Evolutionary conservation across 2,329 filamentous ascomycete species (phyloP), one percentile per base, ranked within the genome.

Genomic region (Raffaelea deltoideospora): DNA sequence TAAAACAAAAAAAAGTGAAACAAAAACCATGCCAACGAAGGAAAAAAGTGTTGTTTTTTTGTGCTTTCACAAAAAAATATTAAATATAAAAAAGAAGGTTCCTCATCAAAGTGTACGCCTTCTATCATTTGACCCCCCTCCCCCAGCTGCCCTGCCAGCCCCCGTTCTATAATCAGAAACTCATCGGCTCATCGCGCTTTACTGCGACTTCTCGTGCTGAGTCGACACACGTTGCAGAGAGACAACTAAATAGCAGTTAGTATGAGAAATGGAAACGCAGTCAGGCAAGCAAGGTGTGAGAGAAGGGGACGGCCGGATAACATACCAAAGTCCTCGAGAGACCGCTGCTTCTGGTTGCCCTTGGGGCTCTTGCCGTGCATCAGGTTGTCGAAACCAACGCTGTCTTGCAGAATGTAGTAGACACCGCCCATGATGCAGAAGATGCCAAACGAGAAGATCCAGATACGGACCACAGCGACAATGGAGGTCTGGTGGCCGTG

Each of bases 281-380:
- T 29, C 8, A 3, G 10, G 4, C 1, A 21, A 22, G 5, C 8
- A 43, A 17, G 37, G 21, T 10, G 27, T 28, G 35, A 23, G 31
- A 18, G 21, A 13, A 17, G 20, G n/a, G n/a, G n/a, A n/a, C n/a
- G n/a, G n/a, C n/a, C n/a, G n/a, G 26, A 41, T 43, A 47, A 69
- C 77, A 72, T 76, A 85, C 79, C 76, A 53, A 93, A 92, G 64
- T 93, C 84, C 67, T 93, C 85, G 45, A 88, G 69, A 32, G 78
- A 83, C 50, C 83, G 72, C 64, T 88, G 82, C 70, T 84, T 87
- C 60, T 78, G 70, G 61, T 75, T 79, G 59, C 78, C 76, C 69
- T 86, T 85, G 47, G 75, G 74, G 44, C 76, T 80, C 67, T 87
- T 87, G 55, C 84, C 83, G 63, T 93, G 84, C 81, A 93, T 90